Base-by-base conservation (phyloP, 2,329 filamentous ascomycete genomes). In the Ophiostoma angusticollis region DNA sequence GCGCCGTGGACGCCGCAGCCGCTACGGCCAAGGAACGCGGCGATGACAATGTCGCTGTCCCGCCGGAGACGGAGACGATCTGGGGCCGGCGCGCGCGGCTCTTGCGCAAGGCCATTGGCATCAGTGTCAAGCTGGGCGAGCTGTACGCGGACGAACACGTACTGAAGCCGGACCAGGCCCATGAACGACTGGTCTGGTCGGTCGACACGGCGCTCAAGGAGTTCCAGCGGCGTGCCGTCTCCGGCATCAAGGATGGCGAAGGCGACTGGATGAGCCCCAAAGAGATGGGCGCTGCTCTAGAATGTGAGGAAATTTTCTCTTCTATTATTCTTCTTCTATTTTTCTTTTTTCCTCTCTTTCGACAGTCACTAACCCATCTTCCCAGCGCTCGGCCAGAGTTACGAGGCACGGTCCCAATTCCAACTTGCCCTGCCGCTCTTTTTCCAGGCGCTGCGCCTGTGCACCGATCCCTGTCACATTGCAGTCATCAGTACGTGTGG, bases 391-490 rank as follows among this genome's bases (percentile, higher is more conserved):
- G 89, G 74, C 14, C 71, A 79, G 42, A 76, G 78, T 50, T 95
- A 93, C 58, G 76, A 84, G 52, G 68, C 71, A 35, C 76, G 74
- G 49, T 73, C 78, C 31, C 75, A 83, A 49, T 80, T 85, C 52
- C 83, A 89, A 49, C 75, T 95, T 2, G 81, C 87, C 6, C 72
- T 87, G 17, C 86, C 87, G 4, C 67, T 95, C 22, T 93, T 87
- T 56, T 74, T 95, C 50, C 85, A 93, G 53, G 84, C 87, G 6
- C 66, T 94, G 24, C 70, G 78, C 14, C 60, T 91, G 32, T 79
- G 55, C 68, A 74, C 60, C 17, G 61, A 63, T 19, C 70, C 67
- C 22, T 95, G 87, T 55, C 86, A 93, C 55, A 77, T 80, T 36
- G 80, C 84, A 21, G 69, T 87, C 12, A 65, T 95, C 54, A 93